Evolutionary conservation across 1,284 basidiomycete species (phyloP).

Genomic region (Cryptococcus sp.): DNA sequence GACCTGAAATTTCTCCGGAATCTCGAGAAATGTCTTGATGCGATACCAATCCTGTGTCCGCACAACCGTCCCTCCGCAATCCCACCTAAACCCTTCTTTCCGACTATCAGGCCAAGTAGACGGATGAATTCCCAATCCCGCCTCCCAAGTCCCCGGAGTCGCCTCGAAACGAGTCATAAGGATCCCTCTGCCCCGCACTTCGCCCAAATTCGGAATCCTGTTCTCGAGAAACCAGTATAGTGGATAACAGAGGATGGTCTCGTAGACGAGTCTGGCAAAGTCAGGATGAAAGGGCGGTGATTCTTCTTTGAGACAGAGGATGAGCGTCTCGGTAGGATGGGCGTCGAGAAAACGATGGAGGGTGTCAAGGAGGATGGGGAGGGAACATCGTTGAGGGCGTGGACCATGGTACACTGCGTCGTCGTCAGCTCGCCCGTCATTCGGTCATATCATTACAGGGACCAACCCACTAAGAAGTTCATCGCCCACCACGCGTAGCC

Average conservation of each 20-base stretch:
- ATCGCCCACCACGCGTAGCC: slow-evolving; percentile 62
- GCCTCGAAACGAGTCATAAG: slow-evolving; percentile 68
- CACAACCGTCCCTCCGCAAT: slow-evolving; percentile 53
- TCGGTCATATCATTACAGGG: not conserved
- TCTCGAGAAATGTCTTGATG: slow-evolving; percentile 66
- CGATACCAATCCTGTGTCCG: slow-evolving; percentile 79
- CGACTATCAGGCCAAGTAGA: slow-evolving; percentile 71
- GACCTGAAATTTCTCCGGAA: slow-evolving; percentile 66
- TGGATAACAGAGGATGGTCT: slow-evolving; percentile 55
- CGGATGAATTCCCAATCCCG: slow-evolving; percentile 69
- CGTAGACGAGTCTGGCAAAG: slow-evolving; percentile 63
- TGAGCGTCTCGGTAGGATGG: slow-evolving; percentile 62
- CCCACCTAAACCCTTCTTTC: slow-evolving; percentile 66
- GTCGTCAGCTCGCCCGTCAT: not conserved
- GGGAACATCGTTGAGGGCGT: slow-evolving; percentile 64
- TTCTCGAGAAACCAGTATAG: slow-evolving; percentile 71
- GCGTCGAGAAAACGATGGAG: slow-evolving; percentile 62
- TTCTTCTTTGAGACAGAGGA: slow-evolving; percentile 84
- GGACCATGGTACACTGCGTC: slow-evolving; percentile 70
- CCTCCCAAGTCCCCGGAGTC: slow-evolving; percentile 52
- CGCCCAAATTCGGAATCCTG: slow-evolving; percentile 66
- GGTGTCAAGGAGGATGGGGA: slow-evolving; percentile 54
- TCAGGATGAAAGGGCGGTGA: slow-evolving; percentile 39
- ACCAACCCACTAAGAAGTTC: slow-evolving; percentile 39
- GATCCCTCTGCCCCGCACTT: slow-evolving; percentile 73